Evolutionary conservation across 2,329 filamentous ascomycete species (phyloP), one percentile per base, ranked within the genome.

Genomic region (Magnaporthiopsis incrustans): DNA sequence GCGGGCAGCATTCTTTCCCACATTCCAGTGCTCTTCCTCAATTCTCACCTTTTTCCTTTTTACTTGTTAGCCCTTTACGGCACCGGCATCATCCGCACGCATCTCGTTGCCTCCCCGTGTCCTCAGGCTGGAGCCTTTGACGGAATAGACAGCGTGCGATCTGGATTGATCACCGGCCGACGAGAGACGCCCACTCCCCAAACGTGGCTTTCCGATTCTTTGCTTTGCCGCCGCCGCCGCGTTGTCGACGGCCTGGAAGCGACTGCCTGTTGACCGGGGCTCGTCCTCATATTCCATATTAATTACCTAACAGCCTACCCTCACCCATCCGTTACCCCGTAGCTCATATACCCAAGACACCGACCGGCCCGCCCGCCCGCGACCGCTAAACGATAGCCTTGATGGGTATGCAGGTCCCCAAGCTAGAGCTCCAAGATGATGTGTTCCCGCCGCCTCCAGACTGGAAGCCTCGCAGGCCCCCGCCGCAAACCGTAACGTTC

Each of bases 401-500:
- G 30, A 60, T 60, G 59, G 32, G 33, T 44, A 3, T 7, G 10
- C 35, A 61, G 44, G 26, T 53, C n/a, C 60, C 60, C 35, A 50
- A 61, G 60, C 60, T 61, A 27, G 12, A 56, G 44, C 27, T 61
- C 60, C 26, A 53, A n/a, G 38, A 61, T 26, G 26, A 32, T n/a
- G 60, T 50, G 38, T 60, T 60, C 12, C 59, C 59, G 14, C 60
- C 60, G n/a, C 60, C 60, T 32, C 60, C 60, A 38, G 59, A 60
- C 18, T 60, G 59, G 59, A 60, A 60, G 30, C 59, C 59, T 60
- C 59, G 33, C n/a, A 33, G 59, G n/a, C 33, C 30, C n/a, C n/a
- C 33, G 33, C 7, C 25, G 4, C 32, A 56, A 26, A 38, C 44
- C 22, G 44, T 61, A 33, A 61, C 60, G 27, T 69, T 67, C 63